Percentiles rank a stretch among this genome's conserved stretches.
Evolutionary conservation across 352 stramenopile species (phyloP).

Genomic region (Phytophthora constricta): DNA sequence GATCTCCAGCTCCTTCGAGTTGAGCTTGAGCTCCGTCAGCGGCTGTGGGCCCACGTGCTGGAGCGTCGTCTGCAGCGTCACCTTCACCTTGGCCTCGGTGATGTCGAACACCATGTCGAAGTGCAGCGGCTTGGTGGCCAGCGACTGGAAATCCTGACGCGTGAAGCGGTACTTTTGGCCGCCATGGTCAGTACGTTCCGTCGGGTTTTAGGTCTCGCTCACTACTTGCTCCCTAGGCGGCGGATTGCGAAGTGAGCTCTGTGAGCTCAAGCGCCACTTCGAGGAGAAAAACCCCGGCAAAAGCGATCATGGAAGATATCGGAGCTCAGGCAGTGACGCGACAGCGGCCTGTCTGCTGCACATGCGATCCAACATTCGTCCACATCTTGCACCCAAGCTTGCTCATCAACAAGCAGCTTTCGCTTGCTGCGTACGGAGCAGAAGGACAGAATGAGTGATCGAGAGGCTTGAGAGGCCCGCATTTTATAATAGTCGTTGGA

Average conservation of each 20-base stretch:
- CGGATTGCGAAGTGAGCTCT: neutral
- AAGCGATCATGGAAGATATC: neutral
- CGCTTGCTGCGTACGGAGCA: too few relatives aligned
- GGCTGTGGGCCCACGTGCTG: conserved; percentile 49
- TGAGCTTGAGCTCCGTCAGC: conserved; percentile 68
- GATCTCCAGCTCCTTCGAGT: conserved; percentile 80
- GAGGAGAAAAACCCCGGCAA: neutral
- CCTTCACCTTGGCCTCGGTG: conserved; percentile 61
- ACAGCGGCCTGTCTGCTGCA: neutral
- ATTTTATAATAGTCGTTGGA: too few relatives aligned
- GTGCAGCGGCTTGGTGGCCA: conserved; percentile 76
- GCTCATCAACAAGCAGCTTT: neutral
- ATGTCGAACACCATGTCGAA: conserved; percentile 87
- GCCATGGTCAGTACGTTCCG: too few relatives aligned
- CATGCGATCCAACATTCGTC: neutral
- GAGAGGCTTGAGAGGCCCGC: too few relatives aligned
- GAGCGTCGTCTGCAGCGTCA: conserved; percentile 77
- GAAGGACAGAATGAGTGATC: too few relatives aligned
- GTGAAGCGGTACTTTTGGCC: conserved; percentile 85
- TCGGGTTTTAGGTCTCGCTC: too few relatives aligned
- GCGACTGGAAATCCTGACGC: conserved; percentile 66
- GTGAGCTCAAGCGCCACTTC: neutral
- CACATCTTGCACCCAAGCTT: neutral
- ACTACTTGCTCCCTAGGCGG: neutral
- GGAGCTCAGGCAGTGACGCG: too few relatives aligned